phyloP scores from a whole-genome alignment of 768 basidiomycete species.

The Albatrellus ellisii region DNA sequence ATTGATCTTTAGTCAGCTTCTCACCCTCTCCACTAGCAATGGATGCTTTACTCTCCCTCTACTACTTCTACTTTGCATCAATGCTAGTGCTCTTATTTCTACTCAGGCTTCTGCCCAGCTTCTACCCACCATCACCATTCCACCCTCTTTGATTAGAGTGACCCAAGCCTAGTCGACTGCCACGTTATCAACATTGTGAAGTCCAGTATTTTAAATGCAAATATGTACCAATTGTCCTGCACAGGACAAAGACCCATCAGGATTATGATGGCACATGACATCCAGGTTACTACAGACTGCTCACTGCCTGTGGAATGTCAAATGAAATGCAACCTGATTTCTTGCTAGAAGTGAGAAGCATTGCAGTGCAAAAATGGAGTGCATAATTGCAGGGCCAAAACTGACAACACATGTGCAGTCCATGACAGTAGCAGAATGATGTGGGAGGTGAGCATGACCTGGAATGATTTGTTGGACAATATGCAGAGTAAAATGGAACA shows the following conservation, averaged over 20 bases:
- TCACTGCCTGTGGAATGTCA: constrained; percentile 12
- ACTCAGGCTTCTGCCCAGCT: too few relatives aligned
- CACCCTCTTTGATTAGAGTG: too few relatives aligned
- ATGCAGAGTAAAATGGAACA: background rate
- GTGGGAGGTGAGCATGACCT: background rate
- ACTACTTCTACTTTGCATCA: too few relatives aligned
- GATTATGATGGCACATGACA: background rate
- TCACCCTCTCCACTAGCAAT: too few relatives aligned
- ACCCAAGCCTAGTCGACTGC: too few relatives aligned
- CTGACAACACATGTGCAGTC: constrained; percentile 40
- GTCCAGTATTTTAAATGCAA: too few relatives aligned
- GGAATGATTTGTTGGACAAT: background rate
- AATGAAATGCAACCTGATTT: constrained; percentile 6
- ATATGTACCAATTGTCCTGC: constrained; percentile 47
- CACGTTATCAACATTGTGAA: too few relatives aligned
- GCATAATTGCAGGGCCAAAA: constrained; percentile 42
- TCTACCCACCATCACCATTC: too few relatives aligned
- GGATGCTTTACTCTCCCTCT: too few relatives aligned
- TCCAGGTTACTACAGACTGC: background rate
- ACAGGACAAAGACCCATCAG: background rate
- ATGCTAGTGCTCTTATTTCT: too few relatives aligned
- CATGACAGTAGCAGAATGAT: constrained; percentile 16
- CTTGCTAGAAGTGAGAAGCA: constrained; percentile 12
- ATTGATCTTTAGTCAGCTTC: too few relatives aligned
- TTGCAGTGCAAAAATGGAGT: constrained; percentile 25